These are phyloP conservation scores for Letharia lupina DNA, from an alignment of 495 filamentous ascomycete species.

Conservation along the genomic window DNA sequence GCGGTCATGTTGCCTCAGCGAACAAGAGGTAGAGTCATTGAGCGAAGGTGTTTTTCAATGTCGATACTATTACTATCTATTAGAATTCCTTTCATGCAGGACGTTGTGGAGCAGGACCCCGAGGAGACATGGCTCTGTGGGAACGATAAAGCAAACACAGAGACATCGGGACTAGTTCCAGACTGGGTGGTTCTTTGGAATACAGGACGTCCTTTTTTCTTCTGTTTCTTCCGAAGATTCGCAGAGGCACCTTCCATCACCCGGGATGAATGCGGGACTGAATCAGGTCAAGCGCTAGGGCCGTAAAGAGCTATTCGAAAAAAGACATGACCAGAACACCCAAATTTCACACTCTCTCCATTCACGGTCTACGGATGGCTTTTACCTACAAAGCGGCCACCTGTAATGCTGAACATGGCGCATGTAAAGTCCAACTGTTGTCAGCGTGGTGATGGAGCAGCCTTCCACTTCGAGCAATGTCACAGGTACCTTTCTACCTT, in stretches of 20 bases:
- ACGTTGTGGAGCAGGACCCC: neutral
- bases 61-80: too few species aligned
- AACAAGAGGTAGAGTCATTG: neutral
- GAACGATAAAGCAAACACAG: too few species aligned
- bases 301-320: too few species aligned
- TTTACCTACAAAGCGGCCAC: neutral
- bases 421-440: conserved; percentile 3
- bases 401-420: conserved; percentile 15
- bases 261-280: neutral
- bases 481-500: conserved; percentile 10
- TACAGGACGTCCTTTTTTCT: too few species aligned
- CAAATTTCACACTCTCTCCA: neutral
- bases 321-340: neutral
- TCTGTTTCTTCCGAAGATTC: too few species aligned
- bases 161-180: too few species aligned
- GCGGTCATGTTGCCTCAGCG: neutral
- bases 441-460: conserved; percentile 19
- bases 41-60: neutral
- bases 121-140: too few species aligned
- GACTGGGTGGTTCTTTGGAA: too few species aligned
- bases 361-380: neutral
- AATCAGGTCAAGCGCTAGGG: neutral
- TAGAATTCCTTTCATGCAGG: neutral
- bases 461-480: conserved; percentile 14
- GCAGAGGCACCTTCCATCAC: too few species aligned